Percentiles rank a stretch among this genome's conserved stretches.
Evolutionary conservation across 352 stramenopile genomes (phyloP).

Genomic region (Globisporangium cylindrosporum): DNA sequence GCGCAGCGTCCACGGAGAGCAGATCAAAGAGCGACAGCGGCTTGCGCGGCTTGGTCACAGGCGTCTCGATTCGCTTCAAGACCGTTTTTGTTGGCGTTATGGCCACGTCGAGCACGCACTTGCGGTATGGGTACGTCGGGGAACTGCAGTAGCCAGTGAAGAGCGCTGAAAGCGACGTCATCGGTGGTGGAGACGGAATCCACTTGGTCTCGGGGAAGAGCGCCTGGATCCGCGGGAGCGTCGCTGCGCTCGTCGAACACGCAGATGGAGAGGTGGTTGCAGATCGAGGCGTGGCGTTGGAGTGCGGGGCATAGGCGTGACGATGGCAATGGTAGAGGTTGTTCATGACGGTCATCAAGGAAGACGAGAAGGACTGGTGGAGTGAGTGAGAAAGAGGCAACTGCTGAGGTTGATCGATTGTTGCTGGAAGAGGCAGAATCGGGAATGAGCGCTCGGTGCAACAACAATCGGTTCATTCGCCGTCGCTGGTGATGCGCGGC

Average conservation of each 20-base stretch:
- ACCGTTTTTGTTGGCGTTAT: constrained; percentile 32
- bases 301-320: neutral
- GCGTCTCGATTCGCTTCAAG: constrained; percentile 12
- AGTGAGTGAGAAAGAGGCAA: constrained; percentile 5
- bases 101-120: constrained; percentile 26
- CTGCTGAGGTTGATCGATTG: constrained; percentile 17
- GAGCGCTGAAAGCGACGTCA: constrained; percentile 1
- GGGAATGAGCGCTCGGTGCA: constrained; percentile 7
- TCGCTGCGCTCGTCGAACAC: neutral
- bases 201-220: constrained; percentile 14
- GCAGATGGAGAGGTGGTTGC: neutral
- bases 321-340: constrained; percentile 9
- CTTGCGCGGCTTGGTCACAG: constrained; percentile 32
- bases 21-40: constrained; percentile 52
- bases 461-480: neutral
- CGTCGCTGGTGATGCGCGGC: neutral
- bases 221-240: constrained; percentile 14
- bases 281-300: neutral
- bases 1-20: constrained; percentile 31
- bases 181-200: neutral
- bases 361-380: neutral
- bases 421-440: constrained; percentile 15
- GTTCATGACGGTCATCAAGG: constrained; percentile 9
- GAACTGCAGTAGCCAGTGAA: constrained; percentile 2
- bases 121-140: constrained; percentile 17